phyloP scores from a whole-genome alignment of 495 filamentous ascomycete species.

The Pyronema domesticum region DNA sequence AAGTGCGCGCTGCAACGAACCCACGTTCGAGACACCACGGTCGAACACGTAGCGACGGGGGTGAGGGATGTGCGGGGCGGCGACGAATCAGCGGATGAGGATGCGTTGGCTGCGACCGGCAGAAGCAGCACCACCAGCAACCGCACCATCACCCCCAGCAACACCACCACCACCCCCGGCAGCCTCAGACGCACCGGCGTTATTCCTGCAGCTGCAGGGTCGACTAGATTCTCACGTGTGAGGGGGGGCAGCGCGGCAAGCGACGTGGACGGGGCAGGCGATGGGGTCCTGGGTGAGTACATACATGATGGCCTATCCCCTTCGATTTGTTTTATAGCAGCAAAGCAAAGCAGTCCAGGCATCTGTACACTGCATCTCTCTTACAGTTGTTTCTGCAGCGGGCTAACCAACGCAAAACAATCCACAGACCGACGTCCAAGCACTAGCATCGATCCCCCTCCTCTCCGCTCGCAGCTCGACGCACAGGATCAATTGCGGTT shows the following conservation, averaged over 20 bases:
- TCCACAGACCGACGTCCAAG: not conserved
- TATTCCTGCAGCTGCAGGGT: not conserved
- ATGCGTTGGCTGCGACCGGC: no score
- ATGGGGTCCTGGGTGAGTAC: not conserved
- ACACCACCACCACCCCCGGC: no score
- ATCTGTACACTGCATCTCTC: not conserved
- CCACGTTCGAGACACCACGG: not conserved
- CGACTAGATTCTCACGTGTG: not conserved
- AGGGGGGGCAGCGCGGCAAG: not conserved
- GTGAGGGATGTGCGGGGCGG: not conserved
- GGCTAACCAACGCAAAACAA: not conserved
- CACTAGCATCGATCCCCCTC: not conserved
- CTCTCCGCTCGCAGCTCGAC: not conserved
- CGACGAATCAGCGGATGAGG: not conserved
- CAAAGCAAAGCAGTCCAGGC: no score
- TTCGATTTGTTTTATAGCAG: conserved; percentile 2
- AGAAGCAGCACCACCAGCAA: no score
- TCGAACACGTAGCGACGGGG: not conserved
- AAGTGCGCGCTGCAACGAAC: not conserved
- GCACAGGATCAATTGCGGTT: not conserved
- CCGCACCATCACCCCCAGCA: no score
- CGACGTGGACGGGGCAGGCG: not conserved
- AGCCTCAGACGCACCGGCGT: not conserved
- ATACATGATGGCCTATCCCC: not conserved
- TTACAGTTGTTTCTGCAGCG: not conserved